phyloP scores from a whole-genome alignment of 2,329 filamentous ascomycete species.

The Microcyclospora pomicola region DNA sequence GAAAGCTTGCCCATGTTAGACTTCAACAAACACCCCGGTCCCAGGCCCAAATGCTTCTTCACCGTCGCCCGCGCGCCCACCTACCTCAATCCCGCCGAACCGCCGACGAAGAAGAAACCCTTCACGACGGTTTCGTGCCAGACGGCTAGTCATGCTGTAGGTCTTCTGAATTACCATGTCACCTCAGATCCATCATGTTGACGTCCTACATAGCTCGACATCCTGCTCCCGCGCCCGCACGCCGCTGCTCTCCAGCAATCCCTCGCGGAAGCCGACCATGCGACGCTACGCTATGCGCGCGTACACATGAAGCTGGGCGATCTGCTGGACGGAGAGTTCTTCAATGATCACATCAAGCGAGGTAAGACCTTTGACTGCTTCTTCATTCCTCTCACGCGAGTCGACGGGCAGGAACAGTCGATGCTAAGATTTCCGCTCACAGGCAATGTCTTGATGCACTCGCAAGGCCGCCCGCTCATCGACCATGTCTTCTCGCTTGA shows the following conservation, averaged over 20 bases:
- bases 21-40: conserved; percentile 3
- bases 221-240: conserved; percentile 47
- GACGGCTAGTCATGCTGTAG: conserved; percentile 52
- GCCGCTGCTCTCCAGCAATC: conserved; percentile 4
- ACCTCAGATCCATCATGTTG: background rate
- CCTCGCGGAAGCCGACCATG: conserved; percentile 7
- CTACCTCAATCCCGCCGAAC: conserved; percentile 57
- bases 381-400: background rate
- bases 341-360: conserved; percentile 70
- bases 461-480: conserved; percentile 55
- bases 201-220: conserved; percentile 39
- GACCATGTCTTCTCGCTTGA: conserved; percentile 59
- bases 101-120: conserved; percentile 59
- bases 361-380: conserved; percentile 39
- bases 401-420: no score
- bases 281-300: conserved; percentile 44
- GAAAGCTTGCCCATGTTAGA: conserved; percentile 2
- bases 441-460: conserved; percentile 71
- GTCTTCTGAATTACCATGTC: background rate
- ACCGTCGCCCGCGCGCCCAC: conserved; percentile 52
- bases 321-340: conserved; percentile 61
- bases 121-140: conserved; percentile 56
- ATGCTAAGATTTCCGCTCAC: background rate
- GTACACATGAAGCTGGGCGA: conserved; percentile 61
- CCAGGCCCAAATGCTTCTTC: conserved; percentile 52